These are phyloP conservation scores for Fusarium fujikuroi DNA, from an alignment of 2,329 filamentous ascomycete genomes.

Conservation along the genomic window DNA sequence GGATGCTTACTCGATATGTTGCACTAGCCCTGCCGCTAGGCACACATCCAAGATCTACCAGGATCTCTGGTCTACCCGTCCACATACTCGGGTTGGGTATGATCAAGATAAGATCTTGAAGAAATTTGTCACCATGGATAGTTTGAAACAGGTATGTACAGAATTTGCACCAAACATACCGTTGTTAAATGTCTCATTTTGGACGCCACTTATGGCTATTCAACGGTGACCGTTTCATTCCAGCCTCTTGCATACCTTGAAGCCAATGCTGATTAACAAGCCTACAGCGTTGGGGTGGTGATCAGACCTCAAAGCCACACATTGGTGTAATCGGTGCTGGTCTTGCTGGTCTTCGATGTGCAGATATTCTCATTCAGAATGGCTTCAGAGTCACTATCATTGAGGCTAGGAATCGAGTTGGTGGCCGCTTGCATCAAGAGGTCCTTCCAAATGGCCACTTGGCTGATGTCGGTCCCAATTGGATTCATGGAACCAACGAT, in stretches of 20 bases:
- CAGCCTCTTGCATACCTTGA: conserved; percentile 30
- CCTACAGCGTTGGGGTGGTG: conserved; percentile 34
- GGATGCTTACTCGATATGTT: conserved; percentile 65
- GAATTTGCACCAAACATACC: background rate
- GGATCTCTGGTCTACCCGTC: conserved; percentile 57
- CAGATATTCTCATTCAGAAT: conserved; percentile 71
- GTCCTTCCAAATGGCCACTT: conserved; percentile 59
- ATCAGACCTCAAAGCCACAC: conserved; percentile 55
- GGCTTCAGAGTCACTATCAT: conserved; percentile 76
- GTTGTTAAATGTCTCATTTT: conserved; percentile 1
- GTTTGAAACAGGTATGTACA: conserved; percentile 51
- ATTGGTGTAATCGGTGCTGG: conserved; percentile 77
- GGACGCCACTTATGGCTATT: background rate
- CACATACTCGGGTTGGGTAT: conserved; percentile 50
- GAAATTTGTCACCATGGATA: conserved; percentile 46
- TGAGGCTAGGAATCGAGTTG: conserved; percentile 74
- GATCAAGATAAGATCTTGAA: conserved; percentile 46
- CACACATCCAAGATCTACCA: conserved; percentile 61
- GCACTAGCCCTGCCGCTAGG: conserved; percentile 56
- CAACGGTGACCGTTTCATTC: background rate
- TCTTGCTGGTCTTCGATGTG: conserved; percentile 75
- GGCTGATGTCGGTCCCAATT: conserved; percentile 77
- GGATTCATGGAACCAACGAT: conserved; percentile 78
- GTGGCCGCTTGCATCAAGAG: conserved; percentile 70
- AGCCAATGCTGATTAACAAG: conserved; percentile 36